A percentile compares a stretch with the other conserved stretches of the same genome.
Conservation (phyloP, 208 protist genomes). For the Zelonia costaricensis region DNA sequence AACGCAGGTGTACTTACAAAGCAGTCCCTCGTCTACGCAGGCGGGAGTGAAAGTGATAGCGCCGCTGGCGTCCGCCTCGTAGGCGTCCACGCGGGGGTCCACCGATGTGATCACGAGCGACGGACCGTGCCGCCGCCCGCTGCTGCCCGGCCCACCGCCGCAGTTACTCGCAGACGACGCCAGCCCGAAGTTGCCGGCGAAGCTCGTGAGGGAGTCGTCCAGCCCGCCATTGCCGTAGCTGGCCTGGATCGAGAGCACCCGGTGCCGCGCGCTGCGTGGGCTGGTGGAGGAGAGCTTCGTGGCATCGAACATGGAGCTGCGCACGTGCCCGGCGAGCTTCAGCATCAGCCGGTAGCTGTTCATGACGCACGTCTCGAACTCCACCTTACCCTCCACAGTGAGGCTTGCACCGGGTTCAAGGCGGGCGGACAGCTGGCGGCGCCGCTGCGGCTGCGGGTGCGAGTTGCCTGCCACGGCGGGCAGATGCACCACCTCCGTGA, state of each 20-base stretch:
- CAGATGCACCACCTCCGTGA: constrained; percentile 80
- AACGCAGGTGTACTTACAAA: constrained; percentile 29
- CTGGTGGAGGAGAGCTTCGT: constrained; percentile 6
- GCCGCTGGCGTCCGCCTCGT: constrained; percentile 27
- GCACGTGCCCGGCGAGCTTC: constrained; percentile 58
- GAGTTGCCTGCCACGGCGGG: constrained; percentile 23
- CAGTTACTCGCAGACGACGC: constrained; percentile 9
- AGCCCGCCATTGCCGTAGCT: constrained; percentile 2
- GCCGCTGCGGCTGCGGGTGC: background rate
- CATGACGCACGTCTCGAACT: constrained; percentile 74
- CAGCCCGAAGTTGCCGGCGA: constrained; percentile 21
- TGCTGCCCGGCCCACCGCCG: constrained; percentile 5
- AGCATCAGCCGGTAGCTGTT: constrained; percentile 78
- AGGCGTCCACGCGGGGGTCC: constrained; percentile 28
- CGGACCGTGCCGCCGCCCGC: constrained; percentile 14
- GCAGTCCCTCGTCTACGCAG: constrained; percentile 21
- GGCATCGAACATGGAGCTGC: constrained; percentile 21
- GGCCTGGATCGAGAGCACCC: constrained; percentile 28
- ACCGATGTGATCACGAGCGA: constrained; percentile 21
- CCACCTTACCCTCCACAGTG: constrained; percentile 53
- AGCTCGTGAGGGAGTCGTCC: background rate
- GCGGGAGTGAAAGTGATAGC: constrained; percentile 28
- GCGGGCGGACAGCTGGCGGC: background rate
- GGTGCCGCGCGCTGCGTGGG: constrained; percentile 17
- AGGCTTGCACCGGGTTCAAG: constrained; percentile 1